Evolutionary conservation across 805 yeast species (phyloP).

Genomic region (Saturnispora sekii): DNA sequence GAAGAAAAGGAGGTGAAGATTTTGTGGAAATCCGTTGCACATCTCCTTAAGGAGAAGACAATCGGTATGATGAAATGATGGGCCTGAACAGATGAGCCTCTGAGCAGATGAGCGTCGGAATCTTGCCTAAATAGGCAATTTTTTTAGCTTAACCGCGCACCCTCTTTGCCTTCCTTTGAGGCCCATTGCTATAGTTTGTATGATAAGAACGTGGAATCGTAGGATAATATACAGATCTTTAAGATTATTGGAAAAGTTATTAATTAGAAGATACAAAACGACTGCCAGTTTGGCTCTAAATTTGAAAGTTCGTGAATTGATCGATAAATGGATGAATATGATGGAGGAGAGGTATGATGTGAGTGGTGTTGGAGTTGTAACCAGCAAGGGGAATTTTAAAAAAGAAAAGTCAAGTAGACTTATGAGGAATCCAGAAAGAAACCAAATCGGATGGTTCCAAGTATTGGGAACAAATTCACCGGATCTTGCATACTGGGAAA

Average conservation of each 20-base stretch:
- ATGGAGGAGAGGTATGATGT: background rate
- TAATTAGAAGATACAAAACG: slow-evolving; percentile 1
- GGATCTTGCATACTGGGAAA: too few relatives aligned
- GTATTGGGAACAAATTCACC: too few relatives aligned
- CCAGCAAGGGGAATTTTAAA: too few relatives aligned
- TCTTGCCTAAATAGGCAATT: too few relatives aligned
- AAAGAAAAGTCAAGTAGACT: too few relatives aligned
- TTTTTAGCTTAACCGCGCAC: too few relatives aligned
- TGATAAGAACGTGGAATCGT: background rate
- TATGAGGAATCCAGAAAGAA: too few relatives aligned
- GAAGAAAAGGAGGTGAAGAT: slow-evolving; percentile 51
- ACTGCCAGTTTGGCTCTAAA: background rate
- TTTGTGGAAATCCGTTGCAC: slow-evolving; percentile 57
- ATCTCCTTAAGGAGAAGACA: slow-evolving; percentile 40
- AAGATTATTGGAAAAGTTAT: background rate
- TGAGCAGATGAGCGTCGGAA: too few relatives aligned
- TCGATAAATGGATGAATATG: background rate
- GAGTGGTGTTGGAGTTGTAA: too few relatives aligned
- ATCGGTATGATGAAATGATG: slow-evolving; percentile 7
- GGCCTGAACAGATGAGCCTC: background rate
- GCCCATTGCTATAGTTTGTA: background rate
- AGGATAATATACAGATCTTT: background rate
- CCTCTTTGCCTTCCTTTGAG: background rate
- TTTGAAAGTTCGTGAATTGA: background rate
- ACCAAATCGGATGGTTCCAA: too few relatives aligned